A percentile compares a stretch with the other conserved stretches of the same genome.
These are phyloP conservation scores for Diaporthe amygdali DNA, from an alignment of 2,329 filamentous ascomycete genomes.

Conservation along the genomic window DNA sequence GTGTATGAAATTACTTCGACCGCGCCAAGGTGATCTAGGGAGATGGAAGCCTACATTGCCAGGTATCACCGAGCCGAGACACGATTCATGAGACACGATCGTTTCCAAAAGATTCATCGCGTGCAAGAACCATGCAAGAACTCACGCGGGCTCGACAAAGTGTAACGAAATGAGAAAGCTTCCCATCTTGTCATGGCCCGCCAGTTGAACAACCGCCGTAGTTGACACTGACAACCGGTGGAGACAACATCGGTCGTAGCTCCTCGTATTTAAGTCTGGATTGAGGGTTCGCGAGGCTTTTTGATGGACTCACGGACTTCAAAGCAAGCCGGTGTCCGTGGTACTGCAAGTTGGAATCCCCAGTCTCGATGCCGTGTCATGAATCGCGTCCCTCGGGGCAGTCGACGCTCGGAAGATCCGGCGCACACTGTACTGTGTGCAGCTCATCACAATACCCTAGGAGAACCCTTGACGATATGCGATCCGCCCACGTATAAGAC, in stretches of 20 bases:
- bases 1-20: neutral
- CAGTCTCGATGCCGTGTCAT: neutral
- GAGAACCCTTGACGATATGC: conserved; percentile 5
- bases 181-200: too few species aligned
- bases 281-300: neutral
- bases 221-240: neutral
- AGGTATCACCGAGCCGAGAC: neutral
- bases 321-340: neutral
- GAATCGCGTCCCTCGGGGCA: neutral
- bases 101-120: too few species aligned
- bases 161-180: neutral
- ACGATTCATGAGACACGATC: neutral
- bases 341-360: neutral
- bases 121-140: neutral
- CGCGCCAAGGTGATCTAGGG: neutral
- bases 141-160: neutral
- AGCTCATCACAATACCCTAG: neutral
- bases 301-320: neutral
- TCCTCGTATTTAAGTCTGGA: neutral
- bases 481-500: neutral
- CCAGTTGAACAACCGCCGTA: neutral
- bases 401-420: neutral
- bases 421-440: neutral
- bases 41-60: neutral
- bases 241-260: neutral